Evolutionary conservation across 371 early-diverging fungal genomes (phyloP).

Genomic region (Smittium culicis): DNA sequence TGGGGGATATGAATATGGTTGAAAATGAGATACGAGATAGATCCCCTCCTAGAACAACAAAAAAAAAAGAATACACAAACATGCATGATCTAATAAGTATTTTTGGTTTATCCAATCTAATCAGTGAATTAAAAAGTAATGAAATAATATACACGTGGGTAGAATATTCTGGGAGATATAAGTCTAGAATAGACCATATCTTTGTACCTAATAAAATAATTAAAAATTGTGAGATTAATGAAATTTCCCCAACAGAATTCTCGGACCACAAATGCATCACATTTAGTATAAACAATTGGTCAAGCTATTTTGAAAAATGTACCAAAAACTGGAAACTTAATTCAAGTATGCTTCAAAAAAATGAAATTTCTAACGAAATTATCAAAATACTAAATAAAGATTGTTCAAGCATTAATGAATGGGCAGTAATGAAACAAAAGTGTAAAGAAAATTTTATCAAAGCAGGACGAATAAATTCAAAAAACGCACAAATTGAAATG

Average conservation of each 20-base stretch:
- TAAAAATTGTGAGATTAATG: not conserved
- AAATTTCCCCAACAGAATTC: not conserved
- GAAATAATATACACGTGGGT: not conserved
- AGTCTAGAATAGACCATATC: slow-evolving; percentile 9
- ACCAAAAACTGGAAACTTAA: not conserved
- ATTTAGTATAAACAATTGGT: not conserved
- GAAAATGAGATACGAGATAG: slow-evolving; percentile 8
- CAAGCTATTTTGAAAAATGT: too few relatives aligned
- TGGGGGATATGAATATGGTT: not conserved
- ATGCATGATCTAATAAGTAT: not conserved
- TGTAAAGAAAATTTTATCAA: not conserved
- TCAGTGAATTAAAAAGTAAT: not conserved
- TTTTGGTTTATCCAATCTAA: too few relatives aligned
- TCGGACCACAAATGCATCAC: not conserved
- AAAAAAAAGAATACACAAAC: not conserved
- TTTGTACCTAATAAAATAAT: slow-evolving; percentile 2
- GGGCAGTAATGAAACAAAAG: not conserved
- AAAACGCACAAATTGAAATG: not conserved
- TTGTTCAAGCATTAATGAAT: not conserved
- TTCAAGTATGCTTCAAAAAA: not conserved
- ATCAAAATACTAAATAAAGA: not conserved
- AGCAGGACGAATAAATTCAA: not conserved
- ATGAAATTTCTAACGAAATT: not conserved
- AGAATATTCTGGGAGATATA: not conserved
- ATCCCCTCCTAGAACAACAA: slow-evolving; percentile 1